Evolutionary conservation across 2,329 filamentous ascomycete genomes (phyloP), one percentile per base, ranked within the genome.

Genomic region (Ustulina deusta): DNA sequence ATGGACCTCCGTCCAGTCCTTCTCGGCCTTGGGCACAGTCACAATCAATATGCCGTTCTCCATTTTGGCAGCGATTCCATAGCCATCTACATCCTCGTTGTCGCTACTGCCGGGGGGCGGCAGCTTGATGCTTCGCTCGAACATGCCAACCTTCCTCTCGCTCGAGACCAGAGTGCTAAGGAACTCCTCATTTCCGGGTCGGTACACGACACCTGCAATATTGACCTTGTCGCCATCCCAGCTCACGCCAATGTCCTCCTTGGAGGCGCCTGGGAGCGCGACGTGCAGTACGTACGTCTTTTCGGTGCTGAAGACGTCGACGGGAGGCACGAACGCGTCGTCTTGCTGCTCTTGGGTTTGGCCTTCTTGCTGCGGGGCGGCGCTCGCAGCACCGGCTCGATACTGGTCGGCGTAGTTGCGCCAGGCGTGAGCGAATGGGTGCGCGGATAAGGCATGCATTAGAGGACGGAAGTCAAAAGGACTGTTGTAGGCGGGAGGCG

Each of bases 31-130:
- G 7, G 92, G 92, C 1, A 97, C 87, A n/a, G 87, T 89, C n/a
- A 97, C 84, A 40, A 90, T 83, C 72, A 97, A 79, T 1, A 97
- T 82, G 5, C 93, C 93, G 76, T 96, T 91, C 78, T 93, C 91
- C 80, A 97, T 85, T 81, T 89, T 93, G 2, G 93, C 92, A 2
- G 84, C 86, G 75, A 96, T 95, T 27, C 80, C 83, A 56, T 90
- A 85, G 1, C 84, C 86, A 73, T 94, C 90, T 17, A 96, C 82
- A 70, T 86, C 84, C 7, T 89, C 88, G 34, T 82, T 85, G 17
- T 82, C 85, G 44, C 75, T 77, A 2, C 72, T 72, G 11, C 76
- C 81, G 15, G 62, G 76, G 49, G 78, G 85, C 51, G 85, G 87
- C 29, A 97, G 83, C 32, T 85, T 84, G 55, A 97, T 83, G 74